Base-by-base conservation (phyloP, 2,329 filamentous ascomycete species). In the Penicillium sp. region DNA sequence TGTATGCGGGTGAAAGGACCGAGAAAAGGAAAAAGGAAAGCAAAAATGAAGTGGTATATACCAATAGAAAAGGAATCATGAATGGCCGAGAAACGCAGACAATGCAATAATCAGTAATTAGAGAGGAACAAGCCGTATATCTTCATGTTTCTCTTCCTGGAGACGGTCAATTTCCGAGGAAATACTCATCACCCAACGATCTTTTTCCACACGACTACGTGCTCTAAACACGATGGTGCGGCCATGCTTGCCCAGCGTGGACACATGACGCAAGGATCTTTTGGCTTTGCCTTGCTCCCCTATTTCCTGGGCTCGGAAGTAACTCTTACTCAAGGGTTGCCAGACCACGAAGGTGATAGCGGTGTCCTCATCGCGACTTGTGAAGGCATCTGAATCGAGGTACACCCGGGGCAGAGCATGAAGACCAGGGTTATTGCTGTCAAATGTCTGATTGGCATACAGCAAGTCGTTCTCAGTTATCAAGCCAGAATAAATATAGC, bases 341-440 rank as follows among this genome's bases (percentile, higher is more conserved):
- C 86, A 88, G 42, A 88, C 76, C n/a, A 87, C 85, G 67, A 88
- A 88, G 2, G 83, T 86, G 0, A 84, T 86, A 74, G 86, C 85
- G n/a, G 82, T 81, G 64, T 88, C 86, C 65, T 87, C 85, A 62
- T 88, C 86, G 0, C 80, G 82, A 27, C 78, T 82, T 21, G 84
- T 87, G 81, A 84, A 87, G 19, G 79, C 79, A 61, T 88, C 84
- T 52, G 84, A 65, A 4, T 71, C 79, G 33, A 83, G 79, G 65
- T 86, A 88, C 5, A 86, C 80, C 3, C 84, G 76, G 3, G 86
- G 85, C 10, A 87, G 72, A 3, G 84, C 81, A 57, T 83, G 80
- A 54, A 83, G 81, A 15, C 85, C 84, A 0, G 86, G 86, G 40
- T 80, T 80, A 61, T 86, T 86, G 51, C 79, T 81, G 67, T 88